Conservation (phyloP, 202 grass and related monocot genomes). For the Thinopyrum obtusiflorum region DNA sequence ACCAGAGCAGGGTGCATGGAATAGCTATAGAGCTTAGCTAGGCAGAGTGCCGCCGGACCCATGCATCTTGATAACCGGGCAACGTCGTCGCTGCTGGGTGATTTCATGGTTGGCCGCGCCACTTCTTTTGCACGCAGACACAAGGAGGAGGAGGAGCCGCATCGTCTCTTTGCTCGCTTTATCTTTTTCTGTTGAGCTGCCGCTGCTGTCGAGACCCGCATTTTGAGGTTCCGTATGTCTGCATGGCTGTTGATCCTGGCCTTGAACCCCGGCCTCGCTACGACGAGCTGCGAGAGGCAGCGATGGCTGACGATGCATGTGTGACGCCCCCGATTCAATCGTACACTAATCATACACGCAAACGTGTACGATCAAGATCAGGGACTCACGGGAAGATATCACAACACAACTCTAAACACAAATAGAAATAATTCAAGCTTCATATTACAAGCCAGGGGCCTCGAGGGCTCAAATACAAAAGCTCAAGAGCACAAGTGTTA, state of each 20-base stretch:
- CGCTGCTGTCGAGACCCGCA: constrained; percentile 34
- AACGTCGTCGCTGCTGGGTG: neutral
- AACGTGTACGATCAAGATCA: no score
- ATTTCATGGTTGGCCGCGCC: neutral
- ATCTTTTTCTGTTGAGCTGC: constrained; percentile 19
- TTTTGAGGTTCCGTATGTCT: constrained; percentile 33
- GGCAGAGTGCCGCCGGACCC: no score
- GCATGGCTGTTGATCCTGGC: neutral
- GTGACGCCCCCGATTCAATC: no score
- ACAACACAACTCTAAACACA: no score
- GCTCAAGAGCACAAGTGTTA: no score
- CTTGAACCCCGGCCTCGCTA: constrained; percentile 16
- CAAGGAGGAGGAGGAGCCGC: neutral
- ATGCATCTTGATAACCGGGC: constrained; percentile 1
- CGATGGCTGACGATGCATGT: neutral
- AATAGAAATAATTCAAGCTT: no score
- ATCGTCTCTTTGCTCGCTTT: constrained; percentile 6
- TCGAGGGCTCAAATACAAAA: no score
- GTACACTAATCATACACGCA: no score
- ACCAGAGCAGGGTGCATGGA: neutral
- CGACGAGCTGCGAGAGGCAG: neutral
- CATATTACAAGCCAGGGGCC: no score
- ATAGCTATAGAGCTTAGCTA: neutral
- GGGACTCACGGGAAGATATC: no score
- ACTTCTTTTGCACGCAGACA: neutral